Evolutionary conservation across 2,329 filamentous ascomycete genomes (phyloP).

Genomic region (Fusarium foetens): DNA sequence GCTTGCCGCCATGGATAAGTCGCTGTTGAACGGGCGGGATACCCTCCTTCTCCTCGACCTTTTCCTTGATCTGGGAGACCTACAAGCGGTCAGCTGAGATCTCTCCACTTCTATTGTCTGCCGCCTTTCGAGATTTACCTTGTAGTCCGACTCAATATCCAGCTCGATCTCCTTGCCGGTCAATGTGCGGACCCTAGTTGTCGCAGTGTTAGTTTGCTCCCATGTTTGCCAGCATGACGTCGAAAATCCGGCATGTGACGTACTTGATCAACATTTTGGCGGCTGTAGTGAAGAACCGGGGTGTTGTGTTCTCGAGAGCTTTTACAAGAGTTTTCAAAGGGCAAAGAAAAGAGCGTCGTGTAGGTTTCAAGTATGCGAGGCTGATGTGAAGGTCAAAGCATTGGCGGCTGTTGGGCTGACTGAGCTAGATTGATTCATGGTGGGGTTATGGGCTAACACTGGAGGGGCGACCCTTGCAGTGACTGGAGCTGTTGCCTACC

Average conservation of each 20-base stretch:
- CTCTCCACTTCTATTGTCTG: not conserved
- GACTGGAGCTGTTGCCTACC: constrained; percentile 12
- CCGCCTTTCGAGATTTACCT: constrained; percentile 63
- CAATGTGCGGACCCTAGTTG: constrained; percentile 87
- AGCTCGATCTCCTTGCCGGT: constrained; percentile 99
- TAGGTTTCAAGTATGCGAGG: constrained; percentile 33
- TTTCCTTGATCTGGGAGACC: constrained; percentile 98
- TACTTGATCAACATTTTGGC: constrained; percentile 63
- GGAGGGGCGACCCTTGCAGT: constrained; percentile 31
- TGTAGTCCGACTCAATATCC: constrained; percentile 94
- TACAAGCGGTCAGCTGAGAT: constrained; percentile 50
- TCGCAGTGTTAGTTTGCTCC: constrained; percentile 34
- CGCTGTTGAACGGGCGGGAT: constrained; percentile 97
- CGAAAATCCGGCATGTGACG: constrained; percentile 26
- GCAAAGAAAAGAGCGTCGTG: not conserved
- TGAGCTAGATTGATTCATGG: constrained; percentile 37
- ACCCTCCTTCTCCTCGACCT: constrained; percentile 98
- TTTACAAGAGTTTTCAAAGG: not conserved
- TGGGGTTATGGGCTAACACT: constrained; percentile 36
- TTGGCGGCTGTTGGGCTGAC: constrained; percentile 30
- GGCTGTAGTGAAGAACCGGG: constrained; percentile 3
- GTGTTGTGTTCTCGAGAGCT: not conserved
- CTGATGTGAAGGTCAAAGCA: constrained; percentile 33
- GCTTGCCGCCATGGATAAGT: constrained; percentile 95
- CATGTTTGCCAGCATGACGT: constrained; percentile 10